Base-by-base conservation (phyloP, 257 asterid genomes). In the Thymus quinquecostatus region DNA sequence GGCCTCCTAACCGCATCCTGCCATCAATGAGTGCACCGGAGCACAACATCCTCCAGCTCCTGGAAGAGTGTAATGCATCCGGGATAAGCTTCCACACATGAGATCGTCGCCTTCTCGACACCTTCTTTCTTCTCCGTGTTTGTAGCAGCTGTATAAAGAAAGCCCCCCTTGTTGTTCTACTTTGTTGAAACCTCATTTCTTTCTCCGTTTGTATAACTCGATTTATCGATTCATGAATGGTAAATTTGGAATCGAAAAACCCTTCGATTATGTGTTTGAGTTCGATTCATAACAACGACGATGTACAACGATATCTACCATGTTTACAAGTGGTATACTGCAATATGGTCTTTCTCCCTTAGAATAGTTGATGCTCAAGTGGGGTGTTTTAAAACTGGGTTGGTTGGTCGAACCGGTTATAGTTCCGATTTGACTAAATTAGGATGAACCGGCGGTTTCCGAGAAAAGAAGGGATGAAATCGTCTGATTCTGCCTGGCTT, bases 11-110 rank as follows among this genome's bases (percentile, higher is more conserved):
- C 68, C 87, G 96, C 40, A 86, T 84, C 59, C 61, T 78, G 66
- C 89, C 92, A 5, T 86, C 92, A 4, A 72, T 63, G 64, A 82
- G 89, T 64, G 92, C 89, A 60, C 91, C 89, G 1, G 92, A 86
- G 50, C 83, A 77, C 61, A 80, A 71, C 47, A 76, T 86, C 76
- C 84, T 82, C 45, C 80, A 80, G 72, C 60, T 84, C 60, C 92
- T 86, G 4, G 83, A 86, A 68, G 89, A 86, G 69, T 79, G 81
- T 28, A 68, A 79, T 77, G 81, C 77, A 32, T 82, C 85, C 71
- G 87, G 78, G 21, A 61, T 80, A 21, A 69, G 43, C 62, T 58
- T 44, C 74, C 43, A 58, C 40, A 75, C 48, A 36, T 75, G 69
- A 38, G 41, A 75, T 70, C 66, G 33, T 36, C 11, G 1, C 49